phyloP scores from a whole-genome alignment of 1,284 basidiomycete species.

The Microbotryum silenes-acaulis region DNA sequence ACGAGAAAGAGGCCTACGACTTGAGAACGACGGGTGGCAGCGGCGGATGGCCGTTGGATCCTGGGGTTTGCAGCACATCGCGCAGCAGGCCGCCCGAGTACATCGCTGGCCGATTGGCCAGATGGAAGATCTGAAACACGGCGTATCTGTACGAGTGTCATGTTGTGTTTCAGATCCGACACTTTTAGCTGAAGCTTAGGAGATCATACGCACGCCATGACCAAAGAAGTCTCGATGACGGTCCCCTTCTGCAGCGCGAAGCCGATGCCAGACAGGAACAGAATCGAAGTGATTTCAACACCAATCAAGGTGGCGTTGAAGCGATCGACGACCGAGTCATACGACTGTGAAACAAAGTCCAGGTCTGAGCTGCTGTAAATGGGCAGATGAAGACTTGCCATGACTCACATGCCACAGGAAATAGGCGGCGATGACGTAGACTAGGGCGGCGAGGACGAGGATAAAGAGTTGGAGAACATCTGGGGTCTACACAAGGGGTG shows the following conservation, averaged over 20 bases:
- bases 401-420: slow-evolving; percentile 33
- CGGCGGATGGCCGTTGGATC: slow-evolving; percentile 30
- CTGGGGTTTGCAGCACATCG: slow-evolving; percentile 20
- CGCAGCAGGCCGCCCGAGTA: slow-evolving; percentile 31
- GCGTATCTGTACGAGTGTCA: slow-evolving; percentile 27
- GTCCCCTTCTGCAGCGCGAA: slow-evolving; percentile 82
- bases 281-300: slow-evolving; percentile 58
- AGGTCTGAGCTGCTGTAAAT: slow-evolving; percentile 32
- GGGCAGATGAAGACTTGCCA: not conserved
- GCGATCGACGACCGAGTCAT: slow-evolving; percentile 58
- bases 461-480: slow-evolving; percentile 45
- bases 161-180: not conserved
- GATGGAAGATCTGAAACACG: slow-evolving; percentile 36
- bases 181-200: not conserved
- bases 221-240: slow-evolving; percentile 66
- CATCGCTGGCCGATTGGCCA: slow-evolving; percentile 32
- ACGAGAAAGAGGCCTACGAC: slow-evolving; percentile 11
- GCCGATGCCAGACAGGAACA: slow-evolving; percentile 84
- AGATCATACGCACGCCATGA: slow-evolving; percentile 24
- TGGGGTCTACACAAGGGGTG: slow-evolving; percentile 48
- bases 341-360: slow-evolving; percentile 45
- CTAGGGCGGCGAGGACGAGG: slow-evolving; percentile 20
- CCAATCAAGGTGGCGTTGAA: slow-evolving; percentile 76
- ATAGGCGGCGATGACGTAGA: slow-evolving; percentile 36
- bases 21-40: slow-evolving; percentile 30